phyloP scores from a whole-genome alignment of 2,329 filamentous ascomycete genomes.

The Gnomoniopsis sp. region DNA sequence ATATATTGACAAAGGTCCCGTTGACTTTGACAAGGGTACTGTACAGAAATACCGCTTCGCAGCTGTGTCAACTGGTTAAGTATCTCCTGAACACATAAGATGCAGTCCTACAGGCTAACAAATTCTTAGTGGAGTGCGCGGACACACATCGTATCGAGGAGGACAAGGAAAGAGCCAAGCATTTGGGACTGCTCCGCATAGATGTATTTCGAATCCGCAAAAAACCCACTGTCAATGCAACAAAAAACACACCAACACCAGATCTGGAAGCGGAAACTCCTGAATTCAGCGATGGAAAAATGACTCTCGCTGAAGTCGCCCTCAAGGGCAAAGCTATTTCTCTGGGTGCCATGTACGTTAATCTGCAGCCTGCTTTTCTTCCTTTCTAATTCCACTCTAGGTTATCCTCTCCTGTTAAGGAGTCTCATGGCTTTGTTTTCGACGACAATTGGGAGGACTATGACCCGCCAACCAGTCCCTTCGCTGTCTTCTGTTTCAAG shows the following conservation, averaged over 20 bases:
- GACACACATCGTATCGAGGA: neutral
- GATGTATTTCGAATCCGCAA: neutral
- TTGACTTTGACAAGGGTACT: too few relatives aligned
- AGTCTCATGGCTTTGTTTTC: neutral
- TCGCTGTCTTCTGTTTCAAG: conserved; percentile 28
- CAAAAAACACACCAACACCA: too few relatives aligned
- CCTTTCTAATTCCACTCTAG: neutral
- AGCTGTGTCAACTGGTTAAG: too few relatives aligned
- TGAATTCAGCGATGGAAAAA: neutral
- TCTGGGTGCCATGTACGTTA: neutral
- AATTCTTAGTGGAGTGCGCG: too few relatives aligned
- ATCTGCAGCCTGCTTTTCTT: too few relatives aligned
- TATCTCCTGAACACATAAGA: too few relatives aligned
- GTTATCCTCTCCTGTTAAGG: neutral
- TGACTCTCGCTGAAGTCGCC: neutral
- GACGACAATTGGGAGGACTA: too few relatives aligned
- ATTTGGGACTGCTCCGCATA: neutral
- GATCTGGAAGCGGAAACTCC: too few relatives aligned
- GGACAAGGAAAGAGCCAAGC: neutral
- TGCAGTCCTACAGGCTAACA: too few relatives aligned
- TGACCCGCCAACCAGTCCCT: conserved; percentile 20
- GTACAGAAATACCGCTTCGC: too few relatives aligned
- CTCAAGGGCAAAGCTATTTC: neutral
- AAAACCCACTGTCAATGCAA: too few relatives aligned
- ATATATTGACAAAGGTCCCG: too few relatives aligned